Evolutionary conservation across 2,329 filamentous ascomycete species (phyloP).

Genomic region (Fusarium abutilonis): DNA sequence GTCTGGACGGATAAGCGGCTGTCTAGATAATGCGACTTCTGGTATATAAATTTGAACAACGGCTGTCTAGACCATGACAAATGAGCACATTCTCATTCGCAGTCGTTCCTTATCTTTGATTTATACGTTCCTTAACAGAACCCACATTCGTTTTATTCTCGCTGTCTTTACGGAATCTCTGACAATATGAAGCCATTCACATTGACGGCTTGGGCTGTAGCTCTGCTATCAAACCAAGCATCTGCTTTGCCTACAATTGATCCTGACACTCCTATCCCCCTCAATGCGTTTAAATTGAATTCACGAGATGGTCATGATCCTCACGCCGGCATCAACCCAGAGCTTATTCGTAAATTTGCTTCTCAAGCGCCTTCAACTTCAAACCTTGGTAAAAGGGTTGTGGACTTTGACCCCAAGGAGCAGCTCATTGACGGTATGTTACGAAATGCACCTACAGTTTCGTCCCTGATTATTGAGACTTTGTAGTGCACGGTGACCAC

Average conservation of each 20-base stretch:
- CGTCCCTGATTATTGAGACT: background rate
- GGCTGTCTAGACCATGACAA: constrained; percentile 22
- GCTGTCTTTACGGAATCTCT: background rate
- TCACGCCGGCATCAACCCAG: constrained; percentile 29
- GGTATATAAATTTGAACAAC: constrained; percentile 18
- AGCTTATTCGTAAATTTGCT: constrained; percentile 30
- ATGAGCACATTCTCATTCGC: constrained; percentile 25
- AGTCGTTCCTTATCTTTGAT: constrained; percentile 20
- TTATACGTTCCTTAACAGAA: constrained; percentile 3
- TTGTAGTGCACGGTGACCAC: constrained; percentile 25
- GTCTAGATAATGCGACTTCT: background rate
- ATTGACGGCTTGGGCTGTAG: constrained; percentile 15
- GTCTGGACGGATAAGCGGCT: background rate
- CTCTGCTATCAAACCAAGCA: constrained; percentile 24
- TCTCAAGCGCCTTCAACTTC: constrained; percentile 25
- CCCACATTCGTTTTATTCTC: constrained; percentile 13
- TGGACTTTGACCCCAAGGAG: constrained; percentile 27
- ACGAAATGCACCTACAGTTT: accelerated
- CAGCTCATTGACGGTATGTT: constrained; percentile 31
- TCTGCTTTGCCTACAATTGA: constrained; percentile 19
- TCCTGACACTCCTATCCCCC: constrained; percentile 23
- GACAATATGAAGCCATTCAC: constrained; percentile 29
- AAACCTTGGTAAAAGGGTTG: constrained; percentile 13
- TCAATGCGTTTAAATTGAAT: constrained; percentile 27
- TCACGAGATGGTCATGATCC: constrained; percentile 10